Percentiles rank a stretch among this genome's conserved stretches.
Evolutionary conservation across 129 eudicot species (phyloP).

Genomic region (Kitagawia praeruptora): DNA sequence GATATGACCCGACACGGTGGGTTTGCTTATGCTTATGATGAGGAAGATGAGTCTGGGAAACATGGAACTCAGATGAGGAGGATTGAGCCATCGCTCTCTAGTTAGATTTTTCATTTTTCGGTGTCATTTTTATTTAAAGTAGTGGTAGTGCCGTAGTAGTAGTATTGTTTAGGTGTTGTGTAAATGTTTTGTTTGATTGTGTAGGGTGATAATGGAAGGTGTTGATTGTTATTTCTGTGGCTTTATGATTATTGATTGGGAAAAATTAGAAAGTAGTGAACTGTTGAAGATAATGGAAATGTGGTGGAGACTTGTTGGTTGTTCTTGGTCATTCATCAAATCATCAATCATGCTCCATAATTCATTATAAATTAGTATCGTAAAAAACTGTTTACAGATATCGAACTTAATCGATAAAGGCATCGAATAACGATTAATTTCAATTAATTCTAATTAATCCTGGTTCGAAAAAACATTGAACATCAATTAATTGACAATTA

Average conservation of each 20-base stretch:
- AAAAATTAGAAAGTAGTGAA: background rate
- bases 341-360: too few relatives aligned
- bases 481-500: too few relatives aligned
- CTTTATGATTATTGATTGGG: background rate
- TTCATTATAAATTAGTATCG: too few relatives aligned
- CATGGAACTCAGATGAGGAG: constrained; percentile 28
- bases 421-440: too few relatives aligned
- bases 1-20: constrained; percentile 66
- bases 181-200: background rate
- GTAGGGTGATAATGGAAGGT: background rate
- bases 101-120: background rate
- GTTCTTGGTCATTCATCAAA: too few relatives aligned
- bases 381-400: too few relatives aligned
- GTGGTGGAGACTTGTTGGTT: too few relatives aligned
- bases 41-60: constrained; percentile 28
- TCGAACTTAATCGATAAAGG: too few relatives aligned
- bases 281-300: background rate
- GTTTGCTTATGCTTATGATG: constrained; percentile 49
- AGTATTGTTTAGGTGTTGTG: background rate
- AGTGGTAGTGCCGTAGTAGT: background rate
- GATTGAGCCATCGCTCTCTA: constrained; percentile 17
- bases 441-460: too few relatives aligned
- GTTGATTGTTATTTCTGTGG: background rate
- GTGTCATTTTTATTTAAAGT: background rate
- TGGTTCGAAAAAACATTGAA: too few relatives aligned